Conservation (phyloP, 176 grass and related monocot genomes). For the Musa beccarii region DNA sequence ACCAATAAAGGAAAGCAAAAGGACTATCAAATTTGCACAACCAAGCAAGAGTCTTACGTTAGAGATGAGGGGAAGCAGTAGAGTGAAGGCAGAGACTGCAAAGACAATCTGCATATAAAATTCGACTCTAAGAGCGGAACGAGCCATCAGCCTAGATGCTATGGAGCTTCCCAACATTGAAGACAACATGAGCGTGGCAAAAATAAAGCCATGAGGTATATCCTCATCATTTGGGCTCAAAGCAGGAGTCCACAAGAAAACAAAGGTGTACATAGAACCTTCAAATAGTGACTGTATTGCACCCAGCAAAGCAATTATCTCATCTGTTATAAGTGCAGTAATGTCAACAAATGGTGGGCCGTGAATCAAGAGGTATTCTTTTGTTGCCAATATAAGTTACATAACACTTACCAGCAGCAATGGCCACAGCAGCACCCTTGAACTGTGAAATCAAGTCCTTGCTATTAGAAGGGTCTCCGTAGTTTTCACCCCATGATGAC, state of each 20-base stretch:
- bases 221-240: conserved; percentile 90
- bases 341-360: neutral
- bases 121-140: conserved; percentile 63
- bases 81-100: conserved; percentile 55
- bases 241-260: conserved; percentile 95
- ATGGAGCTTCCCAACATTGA: conserved; percentile 93
- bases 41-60: conserved; percentile 38
- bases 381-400: neutral
- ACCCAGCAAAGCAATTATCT: conserved; percentile 90
- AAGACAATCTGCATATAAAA: conserved; percentile 95
- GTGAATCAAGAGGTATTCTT: neutral
- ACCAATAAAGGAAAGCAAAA: neutral
- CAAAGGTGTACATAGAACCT: conserved; percentile 94
- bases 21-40: neutral
- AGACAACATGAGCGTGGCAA: conserved; percentile 92
- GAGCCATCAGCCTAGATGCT: conserved; percentile 59
- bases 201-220: conserved; percentile 93
- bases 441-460: conserved; percentile 70
- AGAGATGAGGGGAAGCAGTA: conserved; percentile 71
- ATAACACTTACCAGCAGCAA: conserved; percentile 60
- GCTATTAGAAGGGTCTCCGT: conserved; percentile 76
- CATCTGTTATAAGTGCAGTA: conserved; percentile 37
- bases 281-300: conserved; percentile 92
- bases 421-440: conserved; percentile 73
- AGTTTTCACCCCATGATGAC: conserved; percentile 77